Evolutionary conservation across 106 monocot species (phyloP), one percentile per base, ranked within the genome.

Genomic region (Acanthochlamys bracteata): DNA sequence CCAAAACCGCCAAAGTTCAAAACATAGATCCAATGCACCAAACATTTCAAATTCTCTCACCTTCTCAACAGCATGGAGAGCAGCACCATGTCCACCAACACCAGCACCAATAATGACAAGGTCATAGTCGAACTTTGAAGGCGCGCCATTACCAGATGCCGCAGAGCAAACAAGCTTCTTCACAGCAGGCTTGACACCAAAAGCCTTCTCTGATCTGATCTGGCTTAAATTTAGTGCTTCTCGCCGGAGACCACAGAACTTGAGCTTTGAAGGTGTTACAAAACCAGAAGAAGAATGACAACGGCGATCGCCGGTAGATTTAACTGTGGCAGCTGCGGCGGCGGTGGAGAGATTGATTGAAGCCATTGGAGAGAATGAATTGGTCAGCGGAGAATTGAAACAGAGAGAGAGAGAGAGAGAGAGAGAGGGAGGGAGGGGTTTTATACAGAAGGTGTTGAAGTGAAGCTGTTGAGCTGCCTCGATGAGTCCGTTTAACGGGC

Each of bases 81-180:
- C 91, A 3, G 96, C 96, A 19, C 96, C 96, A 53, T 98, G 96
- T 0, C 96, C 91, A 23, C 96, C 96, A 8, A 98, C 96, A 11
- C 96, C 91, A 61, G 96, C 96, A 20, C 96, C 91, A 33, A 98
- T 98, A 42, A 98, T 98, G 25, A 91, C 79, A 19, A 98, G 79
- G 43, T 96, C 95, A 63, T 96, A 96, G 47, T 90, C 87, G 33
- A 90, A 90, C 74, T 57, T 70, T 7, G 78, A 25, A n/a, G 79
- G 42, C 74, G 72, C 77, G 0, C 77, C 79, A 60, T 84, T 82
- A 26, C 63, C 58, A 1, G 78, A 51, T 10, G 41, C 39, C 2
- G 87, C 78, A 15, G 74, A 49, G 49, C 49, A 49, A 14, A 49
- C 74, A 16, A 65, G 11, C 41, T 67, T 61, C 59, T 57, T 65